These are phyloP conservation scores for maize (Zea mays) DNA, from an alignment of 176 grass and related monocot species.

Conservation along the genomic window Zm-B73-REFERENCE-NAM-5.0 NC_050105.1:88875501-88876000, in stretches of 20 bases:
- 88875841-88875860: not conserved
- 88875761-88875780: slow-evolving; percentile 43
- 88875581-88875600: not conserved
- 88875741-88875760: slow-evolving; percentile 40
- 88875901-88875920: not conserved
- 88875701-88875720: slow-evolving; percentile 46
- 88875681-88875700: slow-evolving; percentile 35
- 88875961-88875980: not conserved
- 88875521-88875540: slow-evolving; percentile 47
- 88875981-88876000: not conserved
- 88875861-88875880: not conserved
- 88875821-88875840: not conserved
- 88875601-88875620: not conserved
- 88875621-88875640: slow-evolving; percentile 39
- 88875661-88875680: slow-evolving; percentile 43
- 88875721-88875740: slow-evolving; percentile 27
- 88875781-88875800: slow-evolving; percentile 24
- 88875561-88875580: not conserved
- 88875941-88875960: not conserved
- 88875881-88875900: not conserved
- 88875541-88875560: slow-evolving; percentile 30
- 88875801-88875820: no score
- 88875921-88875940: not conserved
- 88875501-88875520: not conserved
- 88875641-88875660: slow-evolving; percentile 38